Evolutionary conservation across 306 rosid genomes (phyloP).

Genomic region (Neltuma alba): DNA sequence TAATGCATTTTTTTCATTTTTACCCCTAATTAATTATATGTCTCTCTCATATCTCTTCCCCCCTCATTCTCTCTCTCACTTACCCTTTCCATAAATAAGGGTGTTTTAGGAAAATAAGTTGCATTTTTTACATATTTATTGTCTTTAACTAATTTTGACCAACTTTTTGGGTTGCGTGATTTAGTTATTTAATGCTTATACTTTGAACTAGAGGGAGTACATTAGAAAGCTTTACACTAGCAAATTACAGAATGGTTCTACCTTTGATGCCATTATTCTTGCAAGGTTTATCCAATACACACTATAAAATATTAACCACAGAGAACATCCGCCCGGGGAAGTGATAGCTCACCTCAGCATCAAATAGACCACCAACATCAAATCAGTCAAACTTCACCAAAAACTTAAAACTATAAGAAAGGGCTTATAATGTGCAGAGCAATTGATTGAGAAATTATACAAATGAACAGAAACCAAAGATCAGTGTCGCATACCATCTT

Average conservation of each 20-base stretch:
- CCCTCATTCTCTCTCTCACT: too few relatives aligned
- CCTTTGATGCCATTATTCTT: constrained; percentile 3
- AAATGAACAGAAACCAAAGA: constrained; percentile 21
- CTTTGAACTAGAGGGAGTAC: too few relatives aligned
- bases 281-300: constrained; percentile 18
- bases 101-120: too few relatives aligned
- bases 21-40: too few relatives aligned
- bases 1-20: too few relatives aligned
- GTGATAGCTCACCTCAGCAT: constrained; percentile 29
- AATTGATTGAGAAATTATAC: constrained; percentile 20
- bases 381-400: constrained; percentile 13
- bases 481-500: constrained; percentile 68
- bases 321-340: constrained; percentile 17
- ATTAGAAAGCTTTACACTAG: constrained; percentile 14
- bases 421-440: background rate
- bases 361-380: constrained; percentile 19
- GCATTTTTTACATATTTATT: too few relatives aligned
- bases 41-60: too few relatives aligned
- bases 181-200: too few relatives aligned
- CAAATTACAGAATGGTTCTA: constrained; percentile 18
- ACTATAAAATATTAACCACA: constrained; percentile 13
- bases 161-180: too few relatives aligned
- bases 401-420: constrained; percentile 18
- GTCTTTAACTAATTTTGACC: too few relatives aligned
- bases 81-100: too few relatives aligned